phyloP scores from a whole-genome alignment of 805 yeast genomes.

The Geotrichum ghanense region DNA sequence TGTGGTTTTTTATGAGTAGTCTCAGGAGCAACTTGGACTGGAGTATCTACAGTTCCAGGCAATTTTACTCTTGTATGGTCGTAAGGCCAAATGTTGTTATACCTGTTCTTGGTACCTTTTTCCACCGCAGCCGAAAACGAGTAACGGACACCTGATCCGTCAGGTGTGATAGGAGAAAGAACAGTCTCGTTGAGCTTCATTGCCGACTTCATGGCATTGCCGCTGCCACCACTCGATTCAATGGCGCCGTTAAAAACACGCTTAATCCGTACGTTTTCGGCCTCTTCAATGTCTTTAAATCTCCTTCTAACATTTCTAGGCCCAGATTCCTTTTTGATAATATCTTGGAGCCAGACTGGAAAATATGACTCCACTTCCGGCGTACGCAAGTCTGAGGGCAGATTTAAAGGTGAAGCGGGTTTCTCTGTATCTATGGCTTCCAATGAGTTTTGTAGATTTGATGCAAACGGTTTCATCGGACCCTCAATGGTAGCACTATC shows the following conservation, averaged over 20 bases:
- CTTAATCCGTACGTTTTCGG: conserved; percentile 53
- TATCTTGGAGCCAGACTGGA: conserved; percentile 44
- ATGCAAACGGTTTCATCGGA: conserved; percentile 18
- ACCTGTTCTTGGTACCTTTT: conserved; percentile 69
- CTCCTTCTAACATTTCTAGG: conserved; percentile 35
- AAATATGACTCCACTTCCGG: conserved; percentile 19
- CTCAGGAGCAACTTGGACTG: conserved; percentile 7
- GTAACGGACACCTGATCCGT: conserved; percentile 26
- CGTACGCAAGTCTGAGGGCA: conserved; percentile 12
- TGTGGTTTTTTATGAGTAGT: conserved; percentile 8
- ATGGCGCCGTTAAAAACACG: conserved; percentile 10
- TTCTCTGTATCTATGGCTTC: conserved; percentile 11
- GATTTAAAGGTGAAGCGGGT: conserved; percentile 8
- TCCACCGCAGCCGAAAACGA: conserved; percentile 67
- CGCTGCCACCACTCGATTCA: conserved; percentile 3
- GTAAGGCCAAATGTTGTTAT: conserved; percentile 79
- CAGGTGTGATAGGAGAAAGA: conserved; percentile 2
- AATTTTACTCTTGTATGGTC: conserved; percentile 75
- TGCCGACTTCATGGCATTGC: conserved; percentile 1
- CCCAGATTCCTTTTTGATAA: conserved; percentile 28
- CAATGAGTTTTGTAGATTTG: conserved; percentile 18
- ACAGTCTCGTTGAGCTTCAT: background rate
- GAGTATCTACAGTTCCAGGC: conserved; percentile 14
- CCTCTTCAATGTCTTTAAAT: conserved; percentile 55
- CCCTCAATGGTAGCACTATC: conserved; percentile 11